Evolutionary conservation across 1,284 basidiomycete species (phyloP).

Genomic region (Puccinia polysora): DNA sequence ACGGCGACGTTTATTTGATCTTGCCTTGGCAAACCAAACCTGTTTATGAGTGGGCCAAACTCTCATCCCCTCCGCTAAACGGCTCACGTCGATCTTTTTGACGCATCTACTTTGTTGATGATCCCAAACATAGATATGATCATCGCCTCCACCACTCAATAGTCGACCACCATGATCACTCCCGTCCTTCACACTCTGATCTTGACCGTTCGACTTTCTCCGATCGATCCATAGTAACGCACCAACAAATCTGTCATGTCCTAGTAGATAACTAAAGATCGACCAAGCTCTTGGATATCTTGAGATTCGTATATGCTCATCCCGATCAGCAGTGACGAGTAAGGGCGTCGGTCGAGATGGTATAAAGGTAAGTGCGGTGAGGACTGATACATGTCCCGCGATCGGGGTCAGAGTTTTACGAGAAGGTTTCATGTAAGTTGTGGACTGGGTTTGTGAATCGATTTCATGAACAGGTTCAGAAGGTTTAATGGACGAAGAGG

Average conservation of each 20-base stretch:
- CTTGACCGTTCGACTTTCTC: no score
- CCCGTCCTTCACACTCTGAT: no score
- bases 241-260: constrained; percentile 29
- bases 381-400: constrained; percentile 35
- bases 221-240: constrained; percentile 27
- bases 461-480: no score
- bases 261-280: constrained; percentile 26
- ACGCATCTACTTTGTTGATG: not conserved
- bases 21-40: constrained; percentile 31
- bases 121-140: constrained; percentile 32
- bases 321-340: constrained; percentile 37
- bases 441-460: not conserved
- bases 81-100: constrained; percentile 14
- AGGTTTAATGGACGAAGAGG: not conserved
- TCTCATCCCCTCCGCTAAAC: constrained; percentile 21
- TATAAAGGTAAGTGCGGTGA: constrained; percentile 33
- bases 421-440: no score
- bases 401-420: constrained; percentile 29
- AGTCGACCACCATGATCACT: not conserved
- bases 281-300: constrained; percentile 37
- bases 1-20: constrained; percentile 26
- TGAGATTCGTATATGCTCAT: constrained; percentile 39
- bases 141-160: constrained; percentile 41
- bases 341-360: not conserved
- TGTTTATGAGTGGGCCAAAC: constrained; percentile 35